These are phyloP conservation scores for Candida odintsovae DNA, from an alignment of 805 yeast species.

Conservation along the genomic window DNA sequence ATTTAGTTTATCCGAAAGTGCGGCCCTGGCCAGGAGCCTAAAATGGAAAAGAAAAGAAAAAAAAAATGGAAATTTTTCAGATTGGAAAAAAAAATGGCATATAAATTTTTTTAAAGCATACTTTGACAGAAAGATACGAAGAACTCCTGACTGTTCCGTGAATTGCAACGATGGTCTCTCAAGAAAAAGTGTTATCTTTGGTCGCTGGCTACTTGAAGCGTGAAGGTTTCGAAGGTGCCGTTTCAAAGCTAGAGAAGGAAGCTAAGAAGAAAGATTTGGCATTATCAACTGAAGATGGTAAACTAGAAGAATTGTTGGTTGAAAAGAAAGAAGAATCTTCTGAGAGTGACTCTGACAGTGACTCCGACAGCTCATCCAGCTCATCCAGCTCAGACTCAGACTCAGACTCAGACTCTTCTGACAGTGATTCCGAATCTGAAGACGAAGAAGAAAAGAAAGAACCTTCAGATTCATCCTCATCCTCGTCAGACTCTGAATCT, in stretches of 20 bases:
- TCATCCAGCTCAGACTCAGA: slow-evolving; percentile 7
- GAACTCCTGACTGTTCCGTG: not conserved
- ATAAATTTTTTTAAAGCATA: not conserved
- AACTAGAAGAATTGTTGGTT: slow-evolving; percentile 9
- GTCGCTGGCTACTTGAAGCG: slow-evolving; percentile 20
- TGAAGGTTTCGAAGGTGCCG: slow-evolving; percentile 13
- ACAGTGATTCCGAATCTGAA: not conserved
- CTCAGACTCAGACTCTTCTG: slow-evolving; percentile 7
- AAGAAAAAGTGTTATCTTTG: slow-evolving; percentile 14
- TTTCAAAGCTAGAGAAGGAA: slow-evolving; percentile 15
- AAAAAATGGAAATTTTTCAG: not conserved
- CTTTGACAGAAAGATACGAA: not conserved
- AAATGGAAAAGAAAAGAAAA: not conserved
- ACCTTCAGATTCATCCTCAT: too few species aligned
- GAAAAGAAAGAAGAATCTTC: slow-evolving; percentile 7
- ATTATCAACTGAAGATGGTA: slow-evolving; percentile 3
- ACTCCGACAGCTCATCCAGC: too few species aligned
- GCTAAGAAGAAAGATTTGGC: slow-evolving; percentile 14
- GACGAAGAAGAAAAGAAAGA: slow-evolving; percentile 4
- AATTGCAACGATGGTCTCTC: slow-evolving; percentile 17
- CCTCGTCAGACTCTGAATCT: slow-evolving; percentile 22
- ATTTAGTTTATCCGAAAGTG: not conserved
- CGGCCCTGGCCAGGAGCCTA: not conserved
- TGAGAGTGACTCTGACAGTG: slow-evolving; percentile 3
- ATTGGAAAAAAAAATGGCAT: not conserved